Conservation (phyloP, 768 basidiomycete species). For the Boletus insuetus region DNA sequence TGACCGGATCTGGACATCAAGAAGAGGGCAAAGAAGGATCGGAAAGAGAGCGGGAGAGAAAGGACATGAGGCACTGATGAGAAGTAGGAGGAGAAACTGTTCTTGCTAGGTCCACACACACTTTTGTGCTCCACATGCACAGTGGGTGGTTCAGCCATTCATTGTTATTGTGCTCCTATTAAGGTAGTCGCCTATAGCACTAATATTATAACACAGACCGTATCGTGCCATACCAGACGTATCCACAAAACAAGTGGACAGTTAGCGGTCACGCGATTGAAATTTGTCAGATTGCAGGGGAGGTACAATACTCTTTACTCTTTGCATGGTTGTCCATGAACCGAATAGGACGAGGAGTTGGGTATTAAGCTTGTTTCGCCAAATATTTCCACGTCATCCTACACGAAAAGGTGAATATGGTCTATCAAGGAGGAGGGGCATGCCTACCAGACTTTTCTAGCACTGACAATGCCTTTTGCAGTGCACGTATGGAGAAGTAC, state of each 20-base stretch:
- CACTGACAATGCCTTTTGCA: conserved; percentile 50
- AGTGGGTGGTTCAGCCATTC: neutral
- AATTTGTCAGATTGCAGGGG: conserved; percentile 24
- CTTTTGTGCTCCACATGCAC: conserved; percentile 6
- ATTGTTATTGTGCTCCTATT: conserved; percentile 3
- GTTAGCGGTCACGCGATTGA: conserved; percentile 8
- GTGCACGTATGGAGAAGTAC: conserved; percentile 84
- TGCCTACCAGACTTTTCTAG: conserved; percentile 39
- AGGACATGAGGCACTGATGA: neutral
- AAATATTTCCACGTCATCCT: conserved; percentile 24
- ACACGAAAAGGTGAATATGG: neutral
- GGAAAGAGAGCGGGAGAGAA: neutral
- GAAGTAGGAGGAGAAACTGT: neutral
- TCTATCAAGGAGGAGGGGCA: neutral
- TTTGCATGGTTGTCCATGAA: conserved; percentile 19
- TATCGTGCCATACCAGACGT: neutral
- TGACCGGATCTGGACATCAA: conserved; percentile 2
- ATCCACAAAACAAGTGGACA: neutral
- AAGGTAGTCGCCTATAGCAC: neutral
- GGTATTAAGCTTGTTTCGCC: conserved; percentile 31
- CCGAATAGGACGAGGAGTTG: conserved; percentile 22
- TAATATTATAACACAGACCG: neutral
- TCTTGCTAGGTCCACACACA: neutral
- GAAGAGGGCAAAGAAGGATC: conserved; percentile 7
- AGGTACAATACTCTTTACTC: conserved; percentile 35